Percentiles rank a stretch among this genome's conserved stretches.
Evolutionary conservation across 2,329 filamentous ascomycete species (phyloP).

Genomic region (Apiospora marii): DNA sequence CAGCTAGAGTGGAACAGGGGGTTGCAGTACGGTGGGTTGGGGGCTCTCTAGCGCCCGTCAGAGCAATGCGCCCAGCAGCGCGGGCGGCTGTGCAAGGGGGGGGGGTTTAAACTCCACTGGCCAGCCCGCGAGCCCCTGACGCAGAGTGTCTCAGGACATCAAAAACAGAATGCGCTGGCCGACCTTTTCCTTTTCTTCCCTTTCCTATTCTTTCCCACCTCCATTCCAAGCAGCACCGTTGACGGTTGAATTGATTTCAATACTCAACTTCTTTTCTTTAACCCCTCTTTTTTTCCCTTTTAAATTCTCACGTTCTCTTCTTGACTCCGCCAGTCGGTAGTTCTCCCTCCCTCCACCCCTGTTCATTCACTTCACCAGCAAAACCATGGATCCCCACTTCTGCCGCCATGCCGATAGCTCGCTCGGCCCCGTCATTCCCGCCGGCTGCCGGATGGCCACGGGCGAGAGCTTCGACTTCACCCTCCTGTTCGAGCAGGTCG

Average conservation of each 20-base stretch:
- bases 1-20: conserved; percentile 18
- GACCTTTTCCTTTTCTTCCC: background rate
- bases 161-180: background rate
- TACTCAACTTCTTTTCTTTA: conserved; percentile 1
- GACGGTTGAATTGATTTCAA: conserved; percentile 14
- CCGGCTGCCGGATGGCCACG: conserved; percentile 15
- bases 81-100: conserved; percentile 5
- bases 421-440: conserved; percentile 19
- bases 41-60: background rate
- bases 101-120: conserved; percentile 11
- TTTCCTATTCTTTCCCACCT: background rate
- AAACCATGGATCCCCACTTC: conserved; percentile 10
- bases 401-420: conserved; percentile 5
- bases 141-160: conserved; percentile 17
- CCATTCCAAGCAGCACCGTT: conserved; percentile 2
- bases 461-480: conserved; percentile 14
- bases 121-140: conserved; percentile 14
- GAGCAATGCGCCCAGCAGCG: background rate
- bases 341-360: background rate
- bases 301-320: background rate
- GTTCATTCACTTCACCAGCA: background rate
- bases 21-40: background rate
- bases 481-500: conserved; percentile 11
- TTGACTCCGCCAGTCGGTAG: background rate
- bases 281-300: background rate